phyloP scores from a whole-genome alignment of 176 grass and related monocot genomes.

The Cocos nucifera region DNA sequence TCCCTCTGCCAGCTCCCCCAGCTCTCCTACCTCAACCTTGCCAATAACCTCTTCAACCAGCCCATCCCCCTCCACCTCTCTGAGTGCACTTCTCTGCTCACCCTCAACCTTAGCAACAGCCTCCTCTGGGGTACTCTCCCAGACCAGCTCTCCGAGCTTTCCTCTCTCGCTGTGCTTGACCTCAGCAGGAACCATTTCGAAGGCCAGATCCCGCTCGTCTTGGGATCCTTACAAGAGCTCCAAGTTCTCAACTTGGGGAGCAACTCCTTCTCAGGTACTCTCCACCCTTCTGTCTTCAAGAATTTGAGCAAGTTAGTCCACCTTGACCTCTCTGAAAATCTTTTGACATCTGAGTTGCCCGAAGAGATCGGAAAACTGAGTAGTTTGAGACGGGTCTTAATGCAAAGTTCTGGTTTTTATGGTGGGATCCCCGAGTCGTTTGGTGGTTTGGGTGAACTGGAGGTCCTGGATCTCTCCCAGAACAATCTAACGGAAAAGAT shows the following conservation, averaged over 20 bases:
- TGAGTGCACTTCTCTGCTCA: conserved; percentile 34
- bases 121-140: conserved; percentile 60
- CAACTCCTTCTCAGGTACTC: conserved; percentile 57
- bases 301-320: conserved; percentile 52
- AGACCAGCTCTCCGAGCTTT: conserved; percentile 41
- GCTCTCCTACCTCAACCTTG: conserved; percentile 42
- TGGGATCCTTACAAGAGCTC: conserved; percentile 35
- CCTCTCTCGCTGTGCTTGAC: conserved; percentile 40
- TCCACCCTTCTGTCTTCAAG: conserved; percentile 40
- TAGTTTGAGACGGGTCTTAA: conserved; percentile 38
- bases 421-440: conserved; percentile 37
- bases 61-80: conserved; percentile 51
- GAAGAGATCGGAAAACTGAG: conserved; percentile 33
- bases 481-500: conserved; percentile 49
- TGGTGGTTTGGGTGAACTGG: conserved; percentile 33
- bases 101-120: conserved; percentile 55
- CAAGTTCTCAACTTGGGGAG: conserved; percentile 49
- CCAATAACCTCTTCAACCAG: conserved; percentile 61
- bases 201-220: conserved; percentile 26
- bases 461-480: conserved; percentile 58
- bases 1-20: conserved; percentile 46
- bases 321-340: conserved; percentile 65
- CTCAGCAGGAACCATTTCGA: conserved; percentile 67
- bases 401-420: conserved; percentile 55
- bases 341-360: conserved; percentile 44